These are phyloP conservation scores for Capronia coronata DNA, from an alignment of 2,329 filamentous ascomycete species.

Conservation along the genomic window DNA sequence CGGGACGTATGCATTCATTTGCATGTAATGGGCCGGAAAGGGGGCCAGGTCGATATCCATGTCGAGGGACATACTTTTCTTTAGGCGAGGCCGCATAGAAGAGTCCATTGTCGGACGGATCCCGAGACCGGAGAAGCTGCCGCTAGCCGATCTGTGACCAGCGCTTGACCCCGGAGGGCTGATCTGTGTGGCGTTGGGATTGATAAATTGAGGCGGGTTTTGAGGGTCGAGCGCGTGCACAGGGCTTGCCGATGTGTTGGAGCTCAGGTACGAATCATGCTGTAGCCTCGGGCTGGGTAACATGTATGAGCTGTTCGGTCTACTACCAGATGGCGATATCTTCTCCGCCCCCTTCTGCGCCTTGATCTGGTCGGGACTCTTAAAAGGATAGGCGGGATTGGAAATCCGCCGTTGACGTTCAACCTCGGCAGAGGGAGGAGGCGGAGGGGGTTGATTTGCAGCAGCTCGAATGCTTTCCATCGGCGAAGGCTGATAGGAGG, in stretches of 20 bases:
- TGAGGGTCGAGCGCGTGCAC: slow-evolving; percentile 22
- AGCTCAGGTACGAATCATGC: slow-evolving; percentile 17
- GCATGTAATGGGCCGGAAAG: slow-evolving; percentile 16
- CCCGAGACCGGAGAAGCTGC: slow-evolving; percentile 21
- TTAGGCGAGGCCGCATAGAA: slow-evolving; percentile 15
- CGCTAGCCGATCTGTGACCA: slow-evolving; percentile 21
- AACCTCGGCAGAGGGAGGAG: slow-evolving; percentile 25
- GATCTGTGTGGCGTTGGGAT: slow-evolving; percentile 29
- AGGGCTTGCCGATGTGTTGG: slow-evolving; percentile 12
- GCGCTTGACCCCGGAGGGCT: slow-evolving; percentile 24
- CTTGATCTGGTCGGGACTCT: slow-evolving; percentile 29
- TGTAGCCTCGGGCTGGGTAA: slow-evolving; percentile 24
- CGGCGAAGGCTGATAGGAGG: slow-evolving; percentile 14
- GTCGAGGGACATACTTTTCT: slow-evolving; percentile 20
- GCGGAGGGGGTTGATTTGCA: slow-evolving; percentile 23
- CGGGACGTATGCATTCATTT: slow-evolving; percentile 15
- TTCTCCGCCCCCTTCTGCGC: slow-evolving; percentile 28
- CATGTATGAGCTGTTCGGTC: slow-evolving; percentile 27
- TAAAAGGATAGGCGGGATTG: slow-evolving; percentile 29
- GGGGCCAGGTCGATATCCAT: slow-evolving; percentile 24
- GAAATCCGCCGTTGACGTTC: slow-evolving; percentile 27
- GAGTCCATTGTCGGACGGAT: slow-evolving; percentile 6
- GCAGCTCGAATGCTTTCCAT: slow-evolving; percentile 25
- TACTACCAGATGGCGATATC: slow-evolving; percentile 25
- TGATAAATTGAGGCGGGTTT: slow-evolving; percentile 27